Conservation (phyloP, 768 basidiomycete genomes). For the Baorangia bicolor region DNA sequence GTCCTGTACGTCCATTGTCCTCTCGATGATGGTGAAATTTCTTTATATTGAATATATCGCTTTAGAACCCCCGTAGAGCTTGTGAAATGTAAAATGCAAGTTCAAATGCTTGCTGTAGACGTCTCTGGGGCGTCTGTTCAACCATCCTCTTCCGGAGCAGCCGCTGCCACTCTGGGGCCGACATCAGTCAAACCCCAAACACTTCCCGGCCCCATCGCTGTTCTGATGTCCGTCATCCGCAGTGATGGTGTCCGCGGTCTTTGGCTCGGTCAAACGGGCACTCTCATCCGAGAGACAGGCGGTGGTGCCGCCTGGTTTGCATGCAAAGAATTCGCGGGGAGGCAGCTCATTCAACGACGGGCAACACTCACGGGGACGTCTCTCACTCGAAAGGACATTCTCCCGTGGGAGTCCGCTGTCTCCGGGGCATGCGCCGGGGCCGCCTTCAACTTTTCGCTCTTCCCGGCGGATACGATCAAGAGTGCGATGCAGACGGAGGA, state of each 20-base stretch:
- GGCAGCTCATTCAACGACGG: slow-evolving; percentile 56
- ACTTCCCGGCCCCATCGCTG: slow-evolving; percentile 72
- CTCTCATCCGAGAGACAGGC: slow-evolving; percentile 89
- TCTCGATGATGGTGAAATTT: too few relatives aligned
- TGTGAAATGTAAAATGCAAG: slow-evolving; percentile 98
- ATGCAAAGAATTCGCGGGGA: slow-evolving; percentile 76
- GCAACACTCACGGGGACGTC: slow-evolving; percentile 21
- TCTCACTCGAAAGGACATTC: slow-evolving; percentile 46
- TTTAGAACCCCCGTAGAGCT: slow-evolving; percentile 89
- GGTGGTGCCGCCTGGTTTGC: slow-evolving; percentile 91
- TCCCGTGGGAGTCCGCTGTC: slow-evolving; percentile 79
- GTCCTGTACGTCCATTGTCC: slow-evolving; percentile 58
- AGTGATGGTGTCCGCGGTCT: slow-evolving; percentile 76
- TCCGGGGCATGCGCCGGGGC: slow-evolving; percentile 87
- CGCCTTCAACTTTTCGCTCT: slow-evolving; percentile 82
- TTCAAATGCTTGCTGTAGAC: slow-evolving; percentile 69
- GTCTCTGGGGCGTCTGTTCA: slow-evolving; percentile 16
- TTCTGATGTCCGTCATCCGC: slow-evolving; percentile 63
- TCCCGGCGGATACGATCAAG: slow-evolving; percentile 95
- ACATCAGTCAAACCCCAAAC: slow-evolving; percentile 11
- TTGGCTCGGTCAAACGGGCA: slow-evolving; percentile 97
- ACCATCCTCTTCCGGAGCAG: slow-evolving; percentile 13
- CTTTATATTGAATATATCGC: background rate
- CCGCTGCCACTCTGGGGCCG: slow-evolving; percentile 11
- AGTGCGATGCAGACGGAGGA: slow-evolving; percentile 93